Percentiles rank a stretch among this genome's conserved stretches.
phyloP scores from a whole-genome alignment of 2,329 filamentous ascomycete genomes.

The Neonectria faginata region DNA sequence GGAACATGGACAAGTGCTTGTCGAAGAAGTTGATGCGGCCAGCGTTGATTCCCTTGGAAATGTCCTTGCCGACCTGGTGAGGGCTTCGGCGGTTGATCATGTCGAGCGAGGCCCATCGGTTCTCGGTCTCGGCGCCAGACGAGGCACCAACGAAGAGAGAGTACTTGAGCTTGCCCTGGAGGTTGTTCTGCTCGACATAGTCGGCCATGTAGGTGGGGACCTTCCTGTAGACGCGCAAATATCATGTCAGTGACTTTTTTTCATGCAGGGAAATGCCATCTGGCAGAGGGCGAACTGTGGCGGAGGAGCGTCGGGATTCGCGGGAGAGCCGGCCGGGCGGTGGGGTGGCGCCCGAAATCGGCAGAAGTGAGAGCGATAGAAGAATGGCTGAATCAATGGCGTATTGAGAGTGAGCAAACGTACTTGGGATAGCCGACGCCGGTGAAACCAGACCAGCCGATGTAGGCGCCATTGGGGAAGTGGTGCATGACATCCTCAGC shows the following conservation, averaged over 20 bases:
- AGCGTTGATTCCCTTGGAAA: conserved; percentile 90
- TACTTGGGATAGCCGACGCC: conserved; percentile 89
- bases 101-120: conserved; percentile 87
- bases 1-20: conserved; percentile 95
- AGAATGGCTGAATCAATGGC: neutral
- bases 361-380: conserved; percentile 3
- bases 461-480: conserved; percentile 87
- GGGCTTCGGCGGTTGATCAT: conserved; percentile 90
- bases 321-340: conserved; percentile 12
- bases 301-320: conserved; percentile 14
- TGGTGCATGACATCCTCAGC: conserved; percentile 83
- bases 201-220: conserved; percentile 87
- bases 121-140: conserved; percentile 89
- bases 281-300: conserved; percentile 6
- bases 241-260: conserved; percentile 29
- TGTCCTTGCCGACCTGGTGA: conserved; percentile 91
- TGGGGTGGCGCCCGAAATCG: conserved; percentile 18
- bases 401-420: conserved; percentile 20
- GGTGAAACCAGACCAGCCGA: conserved; percentile 93
- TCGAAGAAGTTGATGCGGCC: conserved; percentile 93
- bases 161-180: conserved; percentile 88
- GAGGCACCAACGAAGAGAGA: conserved; percentile 91
- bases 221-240: conserved; percentile 65
- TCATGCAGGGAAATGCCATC: neutral
- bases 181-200: conserved; percentile 86